phyloP scores from a whole-genome alignment of 2,329 filamentous ascomycete genomes.

The Alternaria brassicae region DNA sequence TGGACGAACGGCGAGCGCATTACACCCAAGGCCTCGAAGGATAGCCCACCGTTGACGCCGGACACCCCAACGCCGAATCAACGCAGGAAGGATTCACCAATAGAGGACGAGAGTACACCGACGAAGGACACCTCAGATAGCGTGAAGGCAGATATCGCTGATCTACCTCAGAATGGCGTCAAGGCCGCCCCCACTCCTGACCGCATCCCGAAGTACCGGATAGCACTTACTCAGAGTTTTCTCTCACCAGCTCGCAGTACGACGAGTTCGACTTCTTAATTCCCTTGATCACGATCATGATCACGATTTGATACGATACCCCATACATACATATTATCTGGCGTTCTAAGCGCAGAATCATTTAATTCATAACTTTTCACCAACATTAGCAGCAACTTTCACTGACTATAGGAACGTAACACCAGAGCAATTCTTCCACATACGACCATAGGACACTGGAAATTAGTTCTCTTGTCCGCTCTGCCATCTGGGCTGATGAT shows the following conservation, averaged over 20 bases:
- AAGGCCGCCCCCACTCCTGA: slow-evolving; percentile 7
- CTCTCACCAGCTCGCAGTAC: slow-evolving; percentile 25
- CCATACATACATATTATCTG: neutral
- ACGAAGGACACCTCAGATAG: slow-evolving; percentile 15
- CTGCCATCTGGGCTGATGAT: too few species aligned
- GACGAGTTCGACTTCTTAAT: slow-evolving; percentile 2
- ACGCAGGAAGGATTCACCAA: slow-evolving; percentile 18
- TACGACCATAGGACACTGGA: neutral
- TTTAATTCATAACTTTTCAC: neutral
- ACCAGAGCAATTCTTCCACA: neutral
- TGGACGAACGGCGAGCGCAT: slow-evolving; percentile 27
- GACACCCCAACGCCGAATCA: slow-evolving; percentile 35
- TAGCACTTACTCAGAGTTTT: slow-evolving; percentile 40
- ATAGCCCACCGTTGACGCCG: slow-evolving; percentile 21
- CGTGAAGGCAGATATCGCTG: neutral
- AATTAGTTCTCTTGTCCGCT: neutral
- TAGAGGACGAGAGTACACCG: slow-evolving; percentile 4
- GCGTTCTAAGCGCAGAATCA: neutral
- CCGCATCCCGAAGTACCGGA: slow-evolving; percentile 42
- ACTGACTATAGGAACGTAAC: neutral
- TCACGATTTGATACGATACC: slow-evolving; percentile 6
- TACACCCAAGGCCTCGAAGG: slow-evolving; percentile 21
- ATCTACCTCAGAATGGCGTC: slow-evolving; percentile 4
- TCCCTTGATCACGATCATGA: neutral
- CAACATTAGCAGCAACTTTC: neutral